phyloP scores from a whole-genome alignment of 768 basidiomycete genomes.

The Suillus ampliporus region DNA sequence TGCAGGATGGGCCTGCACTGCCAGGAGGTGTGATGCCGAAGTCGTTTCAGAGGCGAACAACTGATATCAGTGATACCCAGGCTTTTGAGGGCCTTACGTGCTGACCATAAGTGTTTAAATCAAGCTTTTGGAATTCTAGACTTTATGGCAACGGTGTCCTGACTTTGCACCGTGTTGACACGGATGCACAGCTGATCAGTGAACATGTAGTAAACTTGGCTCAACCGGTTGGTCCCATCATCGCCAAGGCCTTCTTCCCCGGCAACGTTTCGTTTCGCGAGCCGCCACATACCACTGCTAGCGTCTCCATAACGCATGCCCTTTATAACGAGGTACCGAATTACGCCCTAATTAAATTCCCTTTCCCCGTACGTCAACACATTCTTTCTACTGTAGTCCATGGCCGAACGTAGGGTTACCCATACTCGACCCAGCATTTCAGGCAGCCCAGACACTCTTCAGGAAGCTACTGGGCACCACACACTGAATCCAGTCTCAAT shows the following conservation, averaged over 20 bases:
- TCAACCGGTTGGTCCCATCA: neutral
- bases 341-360: neutral
- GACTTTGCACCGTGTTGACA: too few relatives aligned
- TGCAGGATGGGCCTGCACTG: neutral
- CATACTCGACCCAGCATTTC: neutral
- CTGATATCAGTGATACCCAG: neutral
- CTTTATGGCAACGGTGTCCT: too few relatives aligned
- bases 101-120: too few relatives aligned
- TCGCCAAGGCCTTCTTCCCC: constrained; percentile 8
- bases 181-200: too few relatives aligned
- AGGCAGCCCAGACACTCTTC: neutral
- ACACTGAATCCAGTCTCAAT: neutral
- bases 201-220: neutral
- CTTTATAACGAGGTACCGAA: neutral
- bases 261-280: neutral
- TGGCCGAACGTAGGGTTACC: constrained; percentile 10
- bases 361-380: neutral
- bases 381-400: neutral
- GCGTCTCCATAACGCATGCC: neutral
- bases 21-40: neutral
- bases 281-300: constrained; percentile 8
- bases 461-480: neutral
- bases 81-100: too few relatives aligned
- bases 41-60: neutral
- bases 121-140: too few relatives aligned